Evolutionary conservation across 164 flowering plant genomes (phyloP).

Genomic region (Magnolia sinica): DNA sequence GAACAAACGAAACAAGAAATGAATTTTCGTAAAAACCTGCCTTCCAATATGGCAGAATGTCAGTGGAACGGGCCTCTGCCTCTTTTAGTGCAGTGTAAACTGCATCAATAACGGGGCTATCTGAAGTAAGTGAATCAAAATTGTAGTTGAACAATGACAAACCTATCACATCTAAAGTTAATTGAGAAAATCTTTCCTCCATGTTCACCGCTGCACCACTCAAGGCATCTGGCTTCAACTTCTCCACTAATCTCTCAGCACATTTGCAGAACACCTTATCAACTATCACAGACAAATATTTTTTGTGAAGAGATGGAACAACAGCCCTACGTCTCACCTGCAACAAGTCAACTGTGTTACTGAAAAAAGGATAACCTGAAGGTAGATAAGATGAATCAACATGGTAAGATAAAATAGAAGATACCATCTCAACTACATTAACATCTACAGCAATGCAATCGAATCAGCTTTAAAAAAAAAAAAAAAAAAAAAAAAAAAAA

Average conservation of each 20-base stretch:
- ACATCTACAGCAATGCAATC: neutral
- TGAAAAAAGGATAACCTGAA: neutral
- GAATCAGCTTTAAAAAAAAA: neutral
- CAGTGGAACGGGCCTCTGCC: constrained; percentile 90
- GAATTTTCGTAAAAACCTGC: constrained; percentile 30
- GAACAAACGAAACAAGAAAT: neutral
- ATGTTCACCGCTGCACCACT: constrained; percentile 71
- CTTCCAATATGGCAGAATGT: constrained; percentile 93
- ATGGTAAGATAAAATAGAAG: neutral
- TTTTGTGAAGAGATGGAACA: constrained; percentile 95
- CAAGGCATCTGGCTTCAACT: constrained; percentile 52
- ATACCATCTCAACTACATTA: neutral
- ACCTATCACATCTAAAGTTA: constrained; percentile 91
- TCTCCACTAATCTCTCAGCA: constrained; percentile 77
- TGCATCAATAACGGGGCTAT: constrained; percentile 88
- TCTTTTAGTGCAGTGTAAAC: constrained; percentile 91
- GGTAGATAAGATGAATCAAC: no score
- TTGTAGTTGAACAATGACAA: constrained; percentile 85
- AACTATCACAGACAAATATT: constrained; percentile 80
- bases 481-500: no score
- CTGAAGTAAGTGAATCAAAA: constrained; percentile 73
- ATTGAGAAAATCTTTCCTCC: constrained; percentile 87
- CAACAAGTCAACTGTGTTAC: constrained; percentile 18
- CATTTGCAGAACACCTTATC: constrained; percentile 84
- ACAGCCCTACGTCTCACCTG: constrained; percentile 91